These are phyloP conservation scores for Excoecaria cochinchinensis DNA, from an alignment of 345 rosid species.

Conservation along the genomic window DNA sequence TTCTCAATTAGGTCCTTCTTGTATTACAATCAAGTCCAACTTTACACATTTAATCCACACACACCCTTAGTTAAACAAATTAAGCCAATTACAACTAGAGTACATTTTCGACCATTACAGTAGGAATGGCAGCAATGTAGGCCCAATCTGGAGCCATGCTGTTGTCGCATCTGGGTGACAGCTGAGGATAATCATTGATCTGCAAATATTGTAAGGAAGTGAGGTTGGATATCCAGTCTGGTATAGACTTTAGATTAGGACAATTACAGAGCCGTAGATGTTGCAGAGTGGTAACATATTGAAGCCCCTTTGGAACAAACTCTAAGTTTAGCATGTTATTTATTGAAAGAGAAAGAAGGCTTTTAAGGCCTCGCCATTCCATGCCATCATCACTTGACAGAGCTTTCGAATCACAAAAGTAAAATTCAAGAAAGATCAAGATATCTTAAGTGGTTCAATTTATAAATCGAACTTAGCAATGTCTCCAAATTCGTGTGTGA, in stretches of 20 bases:
- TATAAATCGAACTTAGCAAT: neutral
- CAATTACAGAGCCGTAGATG: neutral
- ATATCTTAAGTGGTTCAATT: slow-evolving; percentile 23
- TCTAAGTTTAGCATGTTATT: neutral
- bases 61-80: no score
- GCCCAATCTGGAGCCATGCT: neutral
- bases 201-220: neutral
- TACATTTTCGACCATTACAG: neutral
- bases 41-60: no score
- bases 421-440: slow-evolving; percentile 31
- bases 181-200: neutral
- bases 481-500: neutral
- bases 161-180: neutral
- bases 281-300: slow-evolving; percentile 4
- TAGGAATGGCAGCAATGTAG: neutral
- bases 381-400: neutral
- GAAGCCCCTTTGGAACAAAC: slow-evolving; percentile 18
- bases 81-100: no score
- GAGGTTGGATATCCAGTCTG: slow-evolving; percentile 2
- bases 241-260: slow-evolving; percentile 5
- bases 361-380: slow-evolving; percentile 12
- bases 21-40: no score
- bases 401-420: neutral
- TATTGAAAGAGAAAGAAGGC: neutral
- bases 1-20: no score